Percentiles rank a stretch among this genome's conserved stretches.
Evolutionary conservation across 2,329 filamentous ascomycete species (phyloP).

Genomic region (Polytolypa hystricis): DNA sequence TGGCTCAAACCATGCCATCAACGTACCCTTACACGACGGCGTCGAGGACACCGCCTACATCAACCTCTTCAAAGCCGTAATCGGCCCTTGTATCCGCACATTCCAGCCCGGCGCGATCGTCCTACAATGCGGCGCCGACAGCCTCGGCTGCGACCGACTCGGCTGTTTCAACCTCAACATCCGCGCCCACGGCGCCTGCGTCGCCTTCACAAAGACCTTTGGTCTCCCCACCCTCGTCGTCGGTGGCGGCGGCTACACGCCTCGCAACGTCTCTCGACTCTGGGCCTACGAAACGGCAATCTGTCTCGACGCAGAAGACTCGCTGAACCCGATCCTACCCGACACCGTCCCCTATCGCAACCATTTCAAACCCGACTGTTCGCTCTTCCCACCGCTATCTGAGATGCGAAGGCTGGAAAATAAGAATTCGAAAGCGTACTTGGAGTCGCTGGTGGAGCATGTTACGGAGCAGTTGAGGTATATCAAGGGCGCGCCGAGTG

Average conservation of each 20-base stretch:
- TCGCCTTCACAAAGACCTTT: conserved; percentile 75
- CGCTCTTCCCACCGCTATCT: conserved; percentile 78
- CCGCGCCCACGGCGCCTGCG: conserved; percentile 82
- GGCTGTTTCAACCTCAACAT: conserved; percentile 97
- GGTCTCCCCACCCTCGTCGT: conserved; percentile 77
- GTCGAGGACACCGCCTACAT: conserved; percentile 87
- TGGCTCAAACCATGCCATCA: conserved; percentile 79
- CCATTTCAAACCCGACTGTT: conserved; percentile 79
- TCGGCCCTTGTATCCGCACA: conserved; percentile 64
- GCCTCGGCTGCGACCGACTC: conserved; percentile 80
- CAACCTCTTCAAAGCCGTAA: conserved; percentile 69
- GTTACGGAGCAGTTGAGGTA: conserved; percentile 80
- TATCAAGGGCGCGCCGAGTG: conserved; percentile 72
- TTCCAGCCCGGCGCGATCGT: conserved; percentile 89
- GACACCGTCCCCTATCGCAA: conserved; percentile 72
- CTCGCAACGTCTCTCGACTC: conserved; percentile 86
- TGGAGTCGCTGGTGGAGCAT: conserved; percentile 64
- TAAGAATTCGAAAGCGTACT: conserved; percentile 64
- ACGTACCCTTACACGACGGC: conserved; percentile 80
- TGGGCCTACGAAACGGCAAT: conserved; percentile 97
- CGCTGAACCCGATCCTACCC: conserved; percentile 63
- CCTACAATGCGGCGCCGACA: conserved; percentile 91
- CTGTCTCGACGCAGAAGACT: conserved; percentile 62
- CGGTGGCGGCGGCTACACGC: conserved; percentile 91
- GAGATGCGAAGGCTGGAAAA: conserved; percentile 59